Evolutionary conservation across 805 yeast species (phyloP), one percentile per base, ranked within the genome.

Genomic region (Kodamaea kaohsiungensis): DNA sequence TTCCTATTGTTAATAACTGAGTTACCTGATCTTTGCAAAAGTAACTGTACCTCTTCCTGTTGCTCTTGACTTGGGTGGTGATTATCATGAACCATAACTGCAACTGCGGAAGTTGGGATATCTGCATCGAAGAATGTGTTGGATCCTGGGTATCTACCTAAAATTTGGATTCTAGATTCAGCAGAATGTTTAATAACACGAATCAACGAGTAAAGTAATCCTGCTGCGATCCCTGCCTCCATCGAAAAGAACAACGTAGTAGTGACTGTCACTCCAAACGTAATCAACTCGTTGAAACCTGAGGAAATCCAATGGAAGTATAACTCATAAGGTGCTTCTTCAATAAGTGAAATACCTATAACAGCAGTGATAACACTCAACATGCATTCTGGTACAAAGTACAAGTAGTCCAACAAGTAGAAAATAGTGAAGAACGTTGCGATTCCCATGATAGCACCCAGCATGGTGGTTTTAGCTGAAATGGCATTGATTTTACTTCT

Each of bases 161-260:
- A 73, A 48, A 92, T 88, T 67, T 91, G 97, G 56, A 91, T 89
- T 58, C 96, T 78, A 1, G 97, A 91, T 53, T 81, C 77, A 0
- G 96, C 85, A 1, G 96, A 86, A 65, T 89, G 90, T 59, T 83
- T 87, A 30, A 91, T 81, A 4, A 93, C 92, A 53, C 96, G 75
- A 35, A 92, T 76, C 16, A 93, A 72, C 43, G 96, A 91, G 60
- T 90, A 89, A 0, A 83, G 83, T 48, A 89, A 84, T 0, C 99
- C 98, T n/a, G 90, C 80, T 1, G 88, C 84, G 48, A 95, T 90
- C 1, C 99, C 98, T 13, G 88, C 85, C 67, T 93, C 97, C 66
- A 92, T 85, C 0, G 98, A 91, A 67, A 70, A 74, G 60, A 85
- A 81, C 18, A 88, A 65, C 0, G 96, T 87, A 1, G 85, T 79